A percentile compares a stretch with the other conserved stretches of the same genome.
These are phyloP conservation scores for Leccinum longicurvipes DNA, from an alignment of 768 basidiomycete species.

Conservation along the genomic window DNA sequence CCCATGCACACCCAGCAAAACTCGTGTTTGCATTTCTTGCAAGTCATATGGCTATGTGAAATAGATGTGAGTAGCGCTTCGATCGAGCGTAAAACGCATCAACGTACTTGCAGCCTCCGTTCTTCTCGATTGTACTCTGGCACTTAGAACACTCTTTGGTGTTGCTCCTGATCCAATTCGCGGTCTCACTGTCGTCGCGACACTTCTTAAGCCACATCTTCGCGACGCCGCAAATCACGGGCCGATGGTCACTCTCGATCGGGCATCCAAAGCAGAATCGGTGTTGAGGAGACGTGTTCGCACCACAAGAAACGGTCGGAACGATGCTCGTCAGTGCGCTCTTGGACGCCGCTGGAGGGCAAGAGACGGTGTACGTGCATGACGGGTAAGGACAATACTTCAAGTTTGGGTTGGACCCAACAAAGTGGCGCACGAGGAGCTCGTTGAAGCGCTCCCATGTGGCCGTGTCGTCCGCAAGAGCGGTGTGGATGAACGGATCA, in stretches of 20 bases:
- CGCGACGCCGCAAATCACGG: constrained; percentile 84
- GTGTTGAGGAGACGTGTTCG: constrained; percentile 54
- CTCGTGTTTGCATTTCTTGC: constrained; percentile 98
- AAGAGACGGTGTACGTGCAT: constrained; percentile 93
- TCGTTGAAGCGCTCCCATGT: constrained; percentile 75
- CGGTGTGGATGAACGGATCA: constrained; percentile 56
- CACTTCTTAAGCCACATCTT: constrained; percentile 97
- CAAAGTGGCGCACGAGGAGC: constrained; percentile 86
- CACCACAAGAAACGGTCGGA: constrained; percentile 85
- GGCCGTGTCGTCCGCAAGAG: constrained; percentile 54
- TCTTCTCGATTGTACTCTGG: constrained; percentile 99
- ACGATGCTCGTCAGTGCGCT: constrained; percentile 73
- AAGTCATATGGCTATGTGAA: constrained; percentile 92
- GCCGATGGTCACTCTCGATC: constrained; percentile 86
- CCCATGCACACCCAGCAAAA: constrained; percentile 99
- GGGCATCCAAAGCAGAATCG: constrained; percentile 95
- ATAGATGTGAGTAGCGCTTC: constrained; percentile 9
- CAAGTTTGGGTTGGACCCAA: constrained; percentile 74
- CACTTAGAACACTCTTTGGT: constrained; percentile 98
- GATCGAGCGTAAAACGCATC: constrained; percentile 71
- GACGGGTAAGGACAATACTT: constrained; percentile 95
- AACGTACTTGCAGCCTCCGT: constrained; percentile 98
- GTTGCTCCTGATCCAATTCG: constrained; percentile 99
- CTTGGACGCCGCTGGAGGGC: constrained; percentile 75
- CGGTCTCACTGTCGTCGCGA: constrained; percentile 95